Conservation (phyloP, 75 land plant species). For the Cryptomeria japonica region DNA sequence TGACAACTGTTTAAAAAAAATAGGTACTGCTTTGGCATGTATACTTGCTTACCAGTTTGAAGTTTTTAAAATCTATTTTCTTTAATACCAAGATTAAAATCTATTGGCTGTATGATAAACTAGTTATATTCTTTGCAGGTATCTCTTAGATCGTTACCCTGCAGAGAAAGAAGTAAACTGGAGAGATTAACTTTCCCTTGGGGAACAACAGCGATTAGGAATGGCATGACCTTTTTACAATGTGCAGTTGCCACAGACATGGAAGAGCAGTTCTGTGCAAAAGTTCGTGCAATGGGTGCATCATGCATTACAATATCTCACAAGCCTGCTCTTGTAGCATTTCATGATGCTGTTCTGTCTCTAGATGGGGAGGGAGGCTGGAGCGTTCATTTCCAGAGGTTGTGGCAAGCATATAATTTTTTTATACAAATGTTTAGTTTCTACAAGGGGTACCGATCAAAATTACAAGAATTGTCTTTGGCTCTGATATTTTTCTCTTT, state of each 20-base stretch:
- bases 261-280: slow-evolving; percentile 95
- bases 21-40: no score
- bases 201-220: slow-evolving; percentile 91
- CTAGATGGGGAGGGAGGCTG: slow-evolving; percentile 98
- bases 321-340: slow-evolving; percentile 91
- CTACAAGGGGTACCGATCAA: not conserved
- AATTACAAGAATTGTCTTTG: not conserved
- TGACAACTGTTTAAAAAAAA: no score
- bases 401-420: slow-evolving; percentile 6
- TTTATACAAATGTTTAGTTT: not conserved
- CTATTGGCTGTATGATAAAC: slow-evolving; percentile 21
- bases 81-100: slow-evolving; percentile 16
- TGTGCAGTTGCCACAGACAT: slow-evolving; percentile 94
- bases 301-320: slow-evolving; percentile 98
- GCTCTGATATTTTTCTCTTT: not conserved
- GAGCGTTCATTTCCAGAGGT: slow-evolving; percentile 80
- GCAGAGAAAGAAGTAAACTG: slow-evolving; percentile 80
- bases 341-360: slow-evolving; percentile 94
- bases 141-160: slow-evolving; percentile 87
- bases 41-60: no score
- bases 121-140: slow-evolving; percentile 29
- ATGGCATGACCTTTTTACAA: slow-evolving; percentile 95
- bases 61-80: no score
- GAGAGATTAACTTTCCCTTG: slow-evolving; percentile 96
- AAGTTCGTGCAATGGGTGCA: slow-evolving; percentile 96